These are phyloP conservation scores for Jaapia argillacea DNA, from an alignment of 768 basidiomycete genomes.

Conservation along the genomic window DNA sequence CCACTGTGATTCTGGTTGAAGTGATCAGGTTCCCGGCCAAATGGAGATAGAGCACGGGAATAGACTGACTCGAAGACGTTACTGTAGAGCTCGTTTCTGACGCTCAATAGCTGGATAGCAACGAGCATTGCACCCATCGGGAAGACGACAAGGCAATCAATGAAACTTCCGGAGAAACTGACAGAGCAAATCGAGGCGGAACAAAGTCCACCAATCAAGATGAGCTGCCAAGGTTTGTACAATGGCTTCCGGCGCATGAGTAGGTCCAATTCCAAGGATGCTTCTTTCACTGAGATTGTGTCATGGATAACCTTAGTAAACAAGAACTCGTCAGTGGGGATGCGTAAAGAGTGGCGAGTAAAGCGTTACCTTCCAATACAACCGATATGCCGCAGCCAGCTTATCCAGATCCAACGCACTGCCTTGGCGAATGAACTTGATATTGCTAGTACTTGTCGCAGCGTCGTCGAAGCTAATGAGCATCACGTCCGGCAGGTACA, in stretches of 20 bases:
- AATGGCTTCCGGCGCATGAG: constrained; percentile 61
- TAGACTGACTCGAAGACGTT: constrained; percentile 64
- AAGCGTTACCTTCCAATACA: constrained; percentile 73
- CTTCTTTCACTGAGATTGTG: constrained; percentile 62
- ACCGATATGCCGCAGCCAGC: constrained; percentile 53
- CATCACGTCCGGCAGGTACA: constrained; percentile 69
- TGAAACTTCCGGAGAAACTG: constrained; percentile 65
- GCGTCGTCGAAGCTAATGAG: constrained; percentile 78
- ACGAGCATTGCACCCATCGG: constrained; percentile 74
- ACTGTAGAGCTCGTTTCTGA: constrained; percentile 68
- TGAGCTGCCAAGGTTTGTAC: constrained; percentile 50
- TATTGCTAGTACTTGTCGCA: constrained; percentile 69
- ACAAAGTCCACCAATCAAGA: constrained; percentile 70
- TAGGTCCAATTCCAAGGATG: constrained; percentile 55
- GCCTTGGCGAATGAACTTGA: constrained; percentile 69
- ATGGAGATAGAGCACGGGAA: neutral
- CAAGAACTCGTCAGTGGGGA: neutral
- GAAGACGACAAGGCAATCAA: constrained; percentile 63
- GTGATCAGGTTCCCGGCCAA: neutral
- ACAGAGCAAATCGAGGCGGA: constrained; percentile 66
- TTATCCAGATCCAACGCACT: constrained; percentile 71
- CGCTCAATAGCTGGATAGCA: constrained; percentile 58
- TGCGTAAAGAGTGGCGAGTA: too few relatives aligned
- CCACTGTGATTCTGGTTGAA: constrained; percentile 65
- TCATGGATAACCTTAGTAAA: constrained; percentile 85